Conservation (phyloP, 1,284 basidiomycete genomes). For the Inonotus hispidus region DNA sequence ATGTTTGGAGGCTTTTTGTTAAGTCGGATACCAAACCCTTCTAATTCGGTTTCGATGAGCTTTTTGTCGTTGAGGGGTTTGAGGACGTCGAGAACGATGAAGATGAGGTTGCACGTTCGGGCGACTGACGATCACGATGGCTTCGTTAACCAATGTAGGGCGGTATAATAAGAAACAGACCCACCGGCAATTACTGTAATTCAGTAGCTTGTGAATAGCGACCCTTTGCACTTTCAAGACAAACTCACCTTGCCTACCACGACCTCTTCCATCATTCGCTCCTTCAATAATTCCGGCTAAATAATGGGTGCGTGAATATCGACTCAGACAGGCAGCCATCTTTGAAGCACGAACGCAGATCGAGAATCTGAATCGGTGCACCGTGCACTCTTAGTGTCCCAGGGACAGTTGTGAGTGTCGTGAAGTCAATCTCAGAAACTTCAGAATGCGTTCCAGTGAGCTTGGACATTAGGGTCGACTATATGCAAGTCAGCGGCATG, state of each 20-base stretch:
- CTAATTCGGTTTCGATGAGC: slow-evolving; percentile 87
- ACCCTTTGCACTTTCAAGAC: neutral
- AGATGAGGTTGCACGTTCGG: slow-evolving; percentile 97
- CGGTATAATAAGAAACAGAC: slow-evolving; percentile 23
- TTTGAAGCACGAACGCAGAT: slow-evolving; percentile 59
- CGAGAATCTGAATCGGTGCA: slow-evolving; percentile 86
- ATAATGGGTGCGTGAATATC: slow-evolving; percentile 3
- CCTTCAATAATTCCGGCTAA: slow-evolving; percentile 97
- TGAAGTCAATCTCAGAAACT: slow-evolving; percentile 98
- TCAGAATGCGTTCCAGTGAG: slow-evolving; percentile 97
- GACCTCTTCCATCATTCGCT: slow-evolving; percentile 95
- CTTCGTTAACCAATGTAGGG: slow-evolving; percentile 7
- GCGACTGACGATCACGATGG: slow-evolving; percentile 55
- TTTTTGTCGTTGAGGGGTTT: slow-evolving; percentile 96
- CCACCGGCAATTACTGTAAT: slow-evolving; percentile 74
- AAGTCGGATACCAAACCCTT: slow-evolving; percentile 94
- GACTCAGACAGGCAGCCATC: neutral
- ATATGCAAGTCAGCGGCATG: slow-evolving; percentile 21
- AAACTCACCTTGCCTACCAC: slow-evolving; percentile 86
- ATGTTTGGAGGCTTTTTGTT: slow-evolving; percentile 96
- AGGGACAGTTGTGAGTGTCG: slow-evolving; percentile 88
- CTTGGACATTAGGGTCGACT: slow-evolving; percentile 98
- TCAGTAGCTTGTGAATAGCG: slow-evolving; percentile 10
- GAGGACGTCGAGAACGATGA: slow-evolving; percentile 96
- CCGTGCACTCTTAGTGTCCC: slow-evolving; percentile 94